Conservation (phyloP, 805 yeast genomes). For the Sungouiella thailandica region DNA sequence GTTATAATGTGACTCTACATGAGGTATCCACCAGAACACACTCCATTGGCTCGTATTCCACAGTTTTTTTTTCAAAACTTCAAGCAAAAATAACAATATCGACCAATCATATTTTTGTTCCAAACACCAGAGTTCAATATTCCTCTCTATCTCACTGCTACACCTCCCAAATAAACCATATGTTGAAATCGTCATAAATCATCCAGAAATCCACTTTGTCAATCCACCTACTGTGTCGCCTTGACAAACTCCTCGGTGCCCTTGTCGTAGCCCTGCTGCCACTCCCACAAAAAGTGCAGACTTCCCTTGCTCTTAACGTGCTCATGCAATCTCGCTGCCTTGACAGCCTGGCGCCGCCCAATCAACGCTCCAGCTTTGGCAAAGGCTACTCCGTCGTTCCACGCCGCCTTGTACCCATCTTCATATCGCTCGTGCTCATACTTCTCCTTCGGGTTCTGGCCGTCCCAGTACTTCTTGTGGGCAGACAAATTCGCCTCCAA, state of each 20-base stretch:
- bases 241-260: conserved; percentile 45
- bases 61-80: too few relatives aligned
- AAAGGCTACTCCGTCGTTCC: conserved; percentile 70
- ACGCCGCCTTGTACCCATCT: conserved; percentile 73
- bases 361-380: conserved; percentile 61
- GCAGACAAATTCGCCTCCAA: conserved; percentile 31
- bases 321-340: conserved; percentile 52
- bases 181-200: too few relatives aligned
- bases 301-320: conserved; percentile 55
- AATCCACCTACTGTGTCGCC: neutral
- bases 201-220: too few relatives aligned
- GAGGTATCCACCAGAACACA: too few relatives aligned
- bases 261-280: conserved; percentile 77
- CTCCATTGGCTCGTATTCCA: too few relatives aligned
- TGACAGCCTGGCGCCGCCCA: conserved; percentile 62
- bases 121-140: too few relatives aligned
- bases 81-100: too few relatives aligned
- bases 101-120: too few relatives aligned
- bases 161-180: too few relatives aligned
- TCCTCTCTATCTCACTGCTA: too few relatives aligned
- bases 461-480: conserved; percentile 69
- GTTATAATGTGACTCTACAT: too few relatives aligned
- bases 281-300: conserved; percentile 71
- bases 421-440: conserved; percentile 79
- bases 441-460: conserved; percentile 48